phyloP scores from a whole-genome alignment of 1,284 basidiomycete genomes.

The Sporisorium reilianum region DNA sequence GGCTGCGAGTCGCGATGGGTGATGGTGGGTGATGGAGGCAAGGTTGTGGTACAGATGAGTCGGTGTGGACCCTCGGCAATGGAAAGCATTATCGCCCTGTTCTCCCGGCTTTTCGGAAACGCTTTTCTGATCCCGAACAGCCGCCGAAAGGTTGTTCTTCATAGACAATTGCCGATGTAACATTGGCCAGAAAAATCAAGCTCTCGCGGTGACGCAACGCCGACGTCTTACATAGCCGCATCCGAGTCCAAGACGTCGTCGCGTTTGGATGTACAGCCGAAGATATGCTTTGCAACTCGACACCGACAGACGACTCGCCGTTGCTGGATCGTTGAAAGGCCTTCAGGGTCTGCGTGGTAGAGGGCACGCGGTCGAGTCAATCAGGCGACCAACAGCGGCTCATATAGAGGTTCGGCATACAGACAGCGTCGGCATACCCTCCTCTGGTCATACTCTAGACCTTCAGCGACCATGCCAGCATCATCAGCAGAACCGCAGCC shows the following conservation, averaged over 20 bases:
- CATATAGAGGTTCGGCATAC: neutral
- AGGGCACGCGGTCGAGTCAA: neutral
- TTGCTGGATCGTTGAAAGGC: neutral
- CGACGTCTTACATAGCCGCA: conserved; percentile 7
- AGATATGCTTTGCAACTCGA: neutral
- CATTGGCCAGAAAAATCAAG: neutral
- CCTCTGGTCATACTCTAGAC: neutral
- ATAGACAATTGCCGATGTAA: neutral
- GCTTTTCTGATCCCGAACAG: conserved; percentile 9
- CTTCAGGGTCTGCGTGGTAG: neutral
- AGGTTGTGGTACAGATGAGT: neutral
- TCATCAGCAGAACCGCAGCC: neutral
- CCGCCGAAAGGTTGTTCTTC: neutral
- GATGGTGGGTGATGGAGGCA: neutral
- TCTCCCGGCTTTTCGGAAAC: conserved; percentile 21
- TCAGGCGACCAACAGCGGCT: neutral
- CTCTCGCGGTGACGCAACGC: conserved; percentile 11
- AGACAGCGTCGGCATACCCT: neutral
- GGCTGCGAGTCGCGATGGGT: neutral
- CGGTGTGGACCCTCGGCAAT: neutral
- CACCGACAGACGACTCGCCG: neutral
- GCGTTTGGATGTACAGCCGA: conserved; percentile 16
- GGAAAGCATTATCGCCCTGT: too few relatives aligned
- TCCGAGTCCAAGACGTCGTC: neutral
- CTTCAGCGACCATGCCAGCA: conserved; percentile 16